phyloP scores from a whole-genome alignment of 139 green algal species.

The Coccomyxa sp. region DNA sequence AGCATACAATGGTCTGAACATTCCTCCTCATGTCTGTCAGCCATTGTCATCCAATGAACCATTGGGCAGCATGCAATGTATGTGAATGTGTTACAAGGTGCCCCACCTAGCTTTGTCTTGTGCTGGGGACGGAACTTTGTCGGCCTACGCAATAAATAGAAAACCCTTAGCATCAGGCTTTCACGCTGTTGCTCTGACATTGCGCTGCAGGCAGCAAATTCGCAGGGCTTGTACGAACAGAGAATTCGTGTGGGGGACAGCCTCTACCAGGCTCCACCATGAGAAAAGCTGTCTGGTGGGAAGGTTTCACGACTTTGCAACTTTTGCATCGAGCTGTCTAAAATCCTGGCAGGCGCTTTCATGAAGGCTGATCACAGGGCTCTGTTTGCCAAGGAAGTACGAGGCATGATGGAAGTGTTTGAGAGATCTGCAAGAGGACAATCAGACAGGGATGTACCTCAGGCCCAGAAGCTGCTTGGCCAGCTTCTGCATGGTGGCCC shows the following conservation, averaged over 20 bases:
- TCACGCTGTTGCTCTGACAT: not conserved
- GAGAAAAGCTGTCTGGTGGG: too few relatives aligned
- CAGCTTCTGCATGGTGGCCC: slow-evolving; percentile 19
- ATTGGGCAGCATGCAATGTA: not conserved
- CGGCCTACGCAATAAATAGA: not conserved
- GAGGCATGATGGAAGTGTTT: not conserved
- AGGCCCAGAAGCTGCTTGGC: slow-evolving; percentile 15
- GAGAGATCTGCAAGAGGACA: not conserved
- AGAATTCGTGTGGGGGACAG: not conserved
- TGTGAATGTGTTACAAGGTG: not conserved
- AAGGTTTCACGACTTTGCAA: too few relatives aligned
- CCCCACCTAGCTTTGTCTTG: not conserved
- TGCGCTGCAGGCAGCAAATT: not conserved
- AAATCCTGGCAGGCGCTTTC: too few relatives aligned
- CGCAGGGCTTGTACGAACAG: not conserved
- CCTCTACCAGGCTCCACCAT: too few relatives aligned
- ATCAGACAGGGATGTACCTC: not conserved
- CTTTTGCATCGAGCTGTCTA: too few relatives aligned
- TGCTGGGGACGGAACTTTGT: not conserved
- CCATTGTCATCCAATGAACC: not conserved
- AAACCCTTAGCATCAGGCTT: too few relatives aligned
- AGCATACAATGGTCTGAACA: not conserved
- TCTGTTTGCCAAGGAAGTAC: too few relatives aligned
- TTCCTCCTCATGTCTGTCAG: not conserved
- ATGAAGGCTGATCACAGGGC: too few relatives aligned